Conservation (phyloP, 306 rosid species). For the Pyrus bretschneideri region DNA sequence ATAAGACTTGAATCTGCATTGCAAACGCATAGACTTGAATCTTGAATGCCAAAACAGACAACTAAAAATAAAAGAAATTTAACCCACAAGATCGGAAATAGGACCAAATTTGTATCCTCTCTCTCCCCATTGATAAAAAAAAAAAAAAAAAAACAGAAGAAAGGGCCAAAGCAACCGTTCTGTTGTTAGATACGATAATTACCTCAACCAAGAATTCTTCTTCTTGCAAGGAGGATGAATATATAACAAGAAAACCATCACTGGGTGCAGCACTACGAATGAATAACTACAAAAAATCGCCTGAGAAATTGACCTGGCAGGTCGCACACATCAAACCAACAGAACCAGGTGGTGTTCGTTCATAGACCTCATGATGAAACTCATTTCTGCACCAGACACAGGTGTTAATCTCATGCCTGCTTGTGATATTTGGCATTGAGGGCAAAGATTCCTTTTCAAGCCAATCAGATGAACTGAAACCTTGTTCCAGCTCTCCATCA, state of each 20-base stretch:
- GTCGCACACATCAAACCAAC: slow-evolving; percentile 30
- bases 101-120: background rate
- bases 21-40: background rate
- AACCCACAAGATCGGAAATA: background rate
- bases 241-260: slow-evolving; percentile 32
- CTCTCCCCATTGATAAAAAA: background rate
- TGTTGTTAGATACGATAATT: slow-evolving; percentile 5
- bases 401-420: slow-evolving; percentile 1
- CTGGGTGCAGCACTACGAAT: slow-evolving; percentile 16
- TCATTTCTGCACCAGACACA: slow-evolving; percentile 34
- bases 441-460: slow-evolving; percentile 17
- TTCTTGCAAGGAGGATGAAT: slow-evolving; percentile 27
- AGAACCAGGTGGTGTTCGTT: slow-evolving; percentile 19
- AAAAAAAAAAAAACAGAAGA: background rate
- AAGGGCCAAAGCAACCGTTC: background rate
- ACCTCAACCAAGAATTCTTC: slow-evolving; percentile 39
- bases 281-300: slow-evolving; percentile 29
- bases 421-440: slow-evolving; percentile 10
- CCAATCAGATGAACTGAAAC: slow-evolving; percentile 21
- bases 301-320: slow-evolving; percentile 33
- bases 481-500: slow-evolving; percentile 15
- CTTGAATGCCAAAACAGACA: background rate
- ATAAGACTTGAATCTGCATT: background rate
- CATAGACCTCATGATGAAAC: slow-evolving; percentile 13
- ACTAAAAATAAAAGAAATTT: background rate